Percentiles rank a stretch among this genome's conserved stretches.
Conservation (phyloP, 1,284 basidiomycete species). For the Melampsora americana region DNA sequence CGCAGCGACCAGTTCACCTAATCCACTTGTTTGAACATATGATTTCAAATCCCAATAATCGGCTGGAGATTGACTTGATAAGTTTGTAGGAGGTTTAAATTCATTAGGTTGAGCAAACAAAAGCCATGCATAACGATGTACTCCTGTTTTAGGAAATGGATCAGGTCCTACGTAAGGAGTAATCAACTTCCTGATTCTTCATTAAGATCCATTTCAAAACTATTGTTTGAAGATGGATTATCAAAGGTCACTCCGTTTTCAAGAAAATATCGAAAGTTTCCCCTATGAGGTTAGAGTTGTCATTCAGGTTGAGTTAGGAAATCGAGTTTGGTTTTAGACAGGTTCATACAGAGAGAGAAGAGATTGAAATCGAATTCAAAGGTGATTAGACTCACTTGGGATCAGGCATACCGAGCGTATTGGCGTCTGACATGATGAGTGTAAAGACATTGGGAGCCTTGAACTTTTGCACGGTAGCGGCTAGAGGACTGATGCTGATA, state of each 20-base stretch:
- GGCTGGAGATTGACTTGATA: not conserved
- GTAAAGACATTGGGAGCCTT: constrained; percentile 27
- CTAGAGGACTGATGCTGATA: not conserved
- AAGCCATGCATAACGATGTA: constrained; percentile 34
- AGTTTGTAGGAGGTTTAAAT: constrained; percentile 16
- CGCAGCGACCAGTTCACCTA: constrained; percentile 29
- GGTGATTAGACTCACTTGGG: not conserved
- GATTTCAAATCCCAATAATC: constrained; percentile 28
- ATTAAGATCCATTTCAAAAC: constrained; percentile 7
- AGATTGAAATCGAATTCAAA: not conserved
- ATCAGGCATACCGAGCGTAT: constrained; percentile 30
- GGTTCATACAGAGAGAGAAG: not conserved
- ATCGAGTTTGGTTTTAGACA: not conserved
- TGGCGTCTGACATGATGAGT: constrained; percentile 26
- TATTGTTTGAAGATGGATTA: not conserved
- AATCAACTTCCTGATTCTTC: constrained; percentile 17
- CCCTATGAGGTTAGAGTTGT: not conserved
- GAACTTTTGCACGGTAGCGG: not conserved
- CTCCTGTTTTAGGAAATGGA: constrained; percentile 17
- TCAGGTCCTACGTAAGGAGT: constrained; percentile 25
- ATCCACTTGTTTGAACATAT: constrained; percentile 7
- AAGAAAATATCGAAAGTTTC: constrained; percentile 27
- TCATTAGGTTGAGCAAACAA: constrained; percentile 11
- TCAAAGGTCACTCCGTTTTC: constrained; percentile 33
- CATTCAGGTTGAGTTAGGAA: not conserved